These are phyloP conservation scores for Limonium bicolor DNA, from an alignment of 148 eudicot species.

Conservation along the genomic window DNA sequence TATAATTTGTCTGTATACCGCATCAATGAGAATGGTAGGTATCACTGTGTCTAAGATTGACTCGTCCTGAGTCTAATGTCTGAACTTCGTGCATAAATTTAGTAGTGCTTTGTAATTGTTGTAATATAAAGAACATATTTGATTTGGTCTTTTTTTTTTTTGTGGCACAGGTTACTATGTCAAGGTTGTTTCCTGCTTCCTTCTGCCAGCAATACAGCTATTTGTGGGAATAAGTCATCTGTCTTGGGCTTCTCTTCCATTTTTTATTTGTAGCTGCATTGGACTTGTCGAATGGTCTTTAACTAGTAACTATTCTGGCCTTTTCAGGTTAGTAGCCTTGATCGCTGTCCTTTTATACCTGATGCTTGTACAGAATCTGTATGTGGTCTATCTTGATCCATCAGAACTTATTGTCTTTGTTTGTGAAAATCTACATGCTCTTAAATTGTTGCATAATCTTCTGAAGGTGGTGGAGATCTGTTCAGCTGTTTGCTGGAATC, in stretches of 20 bases:
- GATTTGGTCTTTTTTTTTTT: conserved; percentile 6
- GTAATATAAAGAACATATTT: too few relatives aligned
- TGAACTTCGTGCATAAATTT: too few relatives aligned
- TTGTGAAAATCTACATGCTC: not conserved
- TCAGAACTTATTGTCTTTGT: not conserved
- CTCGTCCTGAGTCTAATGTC: too few relatives aligned
- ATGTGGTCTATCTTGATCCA: not conserved
- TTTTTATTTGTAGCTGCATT: conserved; percentile 82
- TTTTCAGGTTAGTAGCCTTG: conserved; percentile 25
- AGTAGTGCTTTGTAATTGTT: too few relatives aligned
- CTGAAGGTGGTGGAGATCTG: conserved; percentile 91
- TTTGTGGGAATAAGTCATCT: conserved; percentile 81
- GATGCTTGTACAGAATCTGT: not conserved
- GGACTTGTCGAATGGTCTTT: conserved; percentile 96
- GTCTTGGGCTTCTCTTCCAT: conserved; percentile 90
- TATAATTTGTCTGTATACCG: too few relatives aligned
- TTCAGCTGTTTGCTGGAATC: conserved; percentile 69
- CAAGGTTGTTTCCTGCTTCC: conserved; percentile 61
- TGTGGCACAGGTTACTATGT: conserved; percentile 53
- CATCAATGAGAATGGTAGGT: too few relatives aligned
- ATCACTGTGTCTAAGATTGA: too few relatives aligned
- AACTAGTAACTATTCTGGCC: conserved; percentile 88
- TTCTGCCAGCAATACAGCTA: conserved; percentile 71
- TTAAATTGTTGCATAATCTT: too few relatives aligned
- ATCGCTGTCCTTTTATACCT: not conserved